Evolutionary conservation across 805 yeast species (phyloP).

Genomic region (Metschnikowia gelsemii): DNA sequence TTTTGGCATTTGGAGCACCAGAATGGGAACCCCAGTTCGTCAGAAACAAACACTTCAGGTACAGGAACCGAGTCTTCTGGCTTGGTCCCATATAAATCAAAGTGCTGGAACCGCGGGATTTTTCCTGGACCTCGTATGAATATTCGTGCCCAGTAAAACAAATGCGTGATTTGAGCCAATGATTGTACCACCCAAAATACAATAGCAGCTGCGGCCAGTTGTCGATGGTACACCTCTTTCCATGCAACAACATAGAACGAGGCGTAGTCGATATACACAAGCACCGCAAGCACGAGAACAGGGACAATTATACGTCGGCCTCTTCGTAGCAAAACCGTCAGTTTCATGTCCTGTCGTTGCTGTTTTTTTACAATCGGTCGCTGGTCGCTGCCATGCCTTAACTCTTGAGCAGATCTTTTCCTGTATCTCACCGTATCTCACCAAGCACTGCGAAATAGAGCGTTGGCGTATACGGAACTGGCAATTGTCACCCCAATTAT

Average conservation of each 20-base stretch:
- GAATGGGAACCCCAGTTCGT: slow-evolving; percentile 67
- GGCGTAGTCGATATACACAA: slow-evolving; percentile 16
- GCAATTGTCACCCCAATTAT: too few relatives aligned
- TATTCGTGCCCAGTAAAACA: slow-evolving; percentile 46
- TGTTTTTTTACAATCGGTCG: not conserved
- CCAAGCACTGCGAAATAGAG: not conserved
- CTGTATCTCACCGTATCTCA: too few relatives aligned
- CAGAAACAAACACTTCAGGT: slow-evolving; percentile 67
- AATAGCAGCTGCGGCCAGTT: slow-evolving; percentile 15
- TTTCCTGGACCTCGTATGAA: slow-evolving; percentile 59
- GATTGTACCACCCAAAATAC: slow-evolving; percentile 18
- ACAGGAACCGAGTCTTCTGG: slow-evolving; percentile 32
- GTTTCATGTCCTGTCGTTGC: slow-evolving; percentile 7
- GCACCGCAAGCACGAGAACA: slow-evolving; percentile 5
- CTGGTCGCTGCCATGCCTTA: not conserved
- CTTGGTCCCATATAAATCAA: slow-evolving; percentile 26
- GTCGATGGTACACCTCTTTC: slow-evolving; percentile 12
- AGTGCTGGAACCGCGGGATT: slow-evolving; percentile 37
- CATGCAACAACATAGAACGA: slow-evolving; percentile 18
- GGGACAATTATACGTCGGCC: slow-evolving; percentile 10
- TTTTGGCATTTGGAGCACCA: slow-evolving; percentile 72
- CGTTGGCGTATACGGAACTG: too few relatives aligned
- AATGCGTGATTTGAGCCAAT: slow-evolving; percentile 7
- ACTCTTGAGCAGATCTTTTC: too few relatives aligned
- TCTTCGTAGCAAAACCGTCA: slow-evolving; percentile 4